Percentiles rank a stretch among this genome's conserved stretches.
phyloP scores from a whole-genome alignment of 2,329 filamentous ascomycete species.

The Exserohilum turcica region DNA sequence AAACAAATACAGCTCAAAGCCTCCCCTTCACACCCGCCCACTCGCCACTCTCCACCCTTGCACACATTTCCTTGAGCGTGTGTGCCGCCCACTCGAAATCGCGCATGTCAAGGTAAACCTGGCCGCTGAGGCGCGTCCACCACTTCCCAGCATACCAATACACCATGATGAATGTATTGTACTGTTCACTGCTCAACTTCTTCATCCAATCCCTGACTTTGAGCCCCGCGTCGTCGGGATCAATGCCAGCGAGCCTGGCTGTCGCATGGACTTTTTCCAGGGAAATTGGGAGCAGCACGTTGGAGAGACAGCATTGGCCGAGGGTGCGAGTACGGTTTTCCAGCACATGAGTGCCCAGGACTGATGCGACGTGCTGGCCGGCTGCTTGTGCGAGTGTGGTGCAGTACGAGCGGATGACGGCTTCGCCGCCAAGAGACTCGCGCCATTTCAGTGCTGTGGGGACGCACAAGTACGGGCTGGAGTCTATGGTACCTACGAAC shows the following conservation, averaged over 20 bases:
- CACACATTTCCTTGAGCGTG: slow-evolving; percentile 63
- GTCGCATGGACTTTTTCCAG: slow-evolving; percentile 40
- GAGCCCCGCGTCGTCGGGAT: slow-evolving; percentile 24
- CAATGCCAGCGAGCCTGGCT: slow-evolving; percentile 17
- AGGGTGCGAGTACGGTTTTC: slow-evolving; percentile 68
- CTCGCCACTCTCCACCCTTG: slow-evolving; percentile 56
- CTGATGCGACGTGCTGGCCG: slow-evolving; percentile 63
- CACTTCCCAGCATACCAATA: slow-evolving; percentile 65
- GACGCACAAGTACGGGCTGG: slow-evolving; percentile 72
- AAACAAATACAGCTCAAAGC: slow-evolving; percentile 1
- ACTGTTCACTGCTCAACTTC: slow-evolving; percentile 56
- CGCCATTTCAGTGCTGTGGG: slow-evolving; percentile 75
- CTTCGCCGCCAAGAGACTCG: slow-evolving; percentile 73
- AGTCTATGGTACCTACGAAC: slow-evolving; percentile 77
- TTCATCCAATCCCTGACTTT: slow-evolving; percentile 51
- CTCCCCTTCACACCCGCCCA: slow-evolving; percentile 24
- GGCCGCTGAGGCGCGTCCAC: slow-evolving; percentile 77
- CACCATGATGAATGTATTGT: slow-evolving; percentile 73
- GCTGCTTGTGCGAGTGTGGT: slow-evolving; percentile 67
- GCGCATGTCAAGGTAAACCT: slow-evolving; percentile 79
- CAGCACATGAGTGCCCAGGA: slow-evolving; percentile 72
- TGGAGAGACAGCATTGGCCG: slow-evolving; percentile 71
- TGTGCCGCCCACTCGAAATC: slow-evolving; percentile 76
- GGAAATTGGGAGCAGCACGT: slow-evolving; percentile 72
- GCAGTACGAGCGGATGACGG: slow-evolving; percentile 68